Evolutionary conservation across 2,329 filamentous ascomycete genomes (phyloP).

Genomic region (Rosellinia necatrix): DNA sequence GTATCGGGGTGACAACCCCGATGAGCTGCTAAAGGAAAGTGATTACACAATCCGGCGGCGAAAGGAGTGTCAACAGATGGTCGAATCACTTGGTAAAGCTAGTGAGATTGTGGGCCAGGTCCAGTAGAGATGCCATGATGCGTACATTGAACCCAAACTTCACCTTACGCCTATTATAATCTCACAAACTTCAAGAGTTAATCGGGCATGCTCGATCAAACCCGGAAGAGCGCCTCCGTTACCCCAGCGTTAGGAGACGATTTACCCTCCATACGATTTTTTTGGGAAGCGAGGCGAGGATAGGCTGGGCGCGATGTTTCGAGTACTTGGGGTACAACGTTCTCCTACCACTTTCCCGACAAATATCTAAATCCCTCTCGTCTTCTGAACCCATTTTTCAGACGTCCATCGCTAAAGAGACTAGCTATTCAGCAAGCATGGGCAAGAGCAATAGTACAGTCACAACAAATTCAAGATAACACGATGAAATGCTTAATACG

Average conservation of each 20-base stretch:
- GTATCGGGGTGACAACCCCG: conserved; percentile 88
- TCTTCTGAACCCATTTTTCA: conserved; percentile 5
- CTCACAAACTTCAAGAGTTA: not conserved
- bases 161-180: conserved; percentile 6
- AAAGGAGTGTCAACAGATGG: conserved; percentile 99
- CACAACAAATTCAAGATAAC: conserved; percentile 17
- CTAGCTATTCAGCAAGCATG: conserved; percentile 8
- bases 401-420: conserved; percentile 13
- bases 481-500: conserved; percentile 7
- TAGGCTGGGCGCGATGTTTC: not conserved
- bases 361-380: not conserved
- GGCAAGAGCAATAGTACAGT: conserved; percentile 12
- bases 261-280: conserved; percentile 3
- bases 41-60: conserved; percentile 93
- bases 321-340: conserved; percentile 2
- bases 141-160: conserved; percentile 2
- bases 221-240: not conserved
- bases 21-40: conserved; percentile 95
- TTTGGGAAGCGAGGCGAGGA: conserved; percentile 10
- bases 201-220: no score
- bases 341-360: conserved; percentile 8
- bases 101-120: conserved; percentile 93
- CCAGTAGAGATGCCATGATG: conserved; percentile 49
- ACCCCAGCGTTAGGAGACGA: conserved; percentile 14
- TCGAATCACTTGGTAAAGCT: conserved; percentile 86